Base-by-base conservation (phyloP, 2,329 filamentous ascomycete species). In the Xylogone sp. region DNA sequence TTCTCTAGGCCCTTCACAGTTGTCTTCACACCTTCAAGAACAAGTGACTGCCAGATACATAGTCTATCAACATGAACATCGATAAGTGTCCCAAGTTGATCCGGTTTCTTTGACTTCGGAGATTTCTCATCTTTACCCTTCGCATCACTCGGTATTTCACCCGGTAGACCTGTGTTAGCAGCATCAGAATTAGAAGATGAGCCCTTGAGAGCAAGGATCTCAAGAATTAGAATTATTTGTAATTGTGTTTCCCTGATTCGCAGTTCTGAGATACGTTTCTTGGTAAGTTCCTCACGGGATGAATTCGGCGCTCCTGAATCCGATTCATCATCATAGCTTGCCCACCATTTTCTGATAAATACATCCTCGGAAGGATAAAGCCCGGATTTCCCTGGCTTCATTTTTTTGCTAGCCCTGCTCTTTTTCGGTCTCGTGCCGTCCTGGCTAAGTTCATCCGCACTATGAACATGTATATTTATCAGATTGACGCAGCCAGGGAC, bases 11-110 rank as follows among this genome's bases (percentile, higher is more conserved):
- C 50, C 69, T 66, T 42, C 71, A 69, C 2, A 57, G 55, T 1
- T 12, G 45, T 51, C 55, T 68, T 57, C 43, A 78, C 68, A 50
- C 82, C 79, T 56, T 87, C 81, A 20, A 82, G 71, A 31, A 84
- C 82, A 7, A 88, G 84, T 3, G 88, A 90, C 63, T 92, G 87
- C 88, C 88, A 93, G 53, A 94, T 94, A 61, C 86, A 90, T 21
- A 94, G 72, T 45, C 87, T 83, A 66, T 94, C 89, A 7, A 89
- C 81, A 48, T 91, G 80, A 0, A 90, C 74, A 62, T 93, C 88
- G 3, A 91, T 73, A 19, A 89, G 74, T 7, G 83, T 71, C 1
- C 78, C 76, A 6, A 89, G 71, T 59, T 90, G 83, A 57, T 86
- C 80, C 3, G 59, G 48, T 56, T 61, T 69, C 59, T 60, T 71